These are phyloP conservation scores for Aspergillus neoniger DNA, from an alignment of 2,329 filamentous ascomycete genomes.

Conservation along the genomic window DNA sequence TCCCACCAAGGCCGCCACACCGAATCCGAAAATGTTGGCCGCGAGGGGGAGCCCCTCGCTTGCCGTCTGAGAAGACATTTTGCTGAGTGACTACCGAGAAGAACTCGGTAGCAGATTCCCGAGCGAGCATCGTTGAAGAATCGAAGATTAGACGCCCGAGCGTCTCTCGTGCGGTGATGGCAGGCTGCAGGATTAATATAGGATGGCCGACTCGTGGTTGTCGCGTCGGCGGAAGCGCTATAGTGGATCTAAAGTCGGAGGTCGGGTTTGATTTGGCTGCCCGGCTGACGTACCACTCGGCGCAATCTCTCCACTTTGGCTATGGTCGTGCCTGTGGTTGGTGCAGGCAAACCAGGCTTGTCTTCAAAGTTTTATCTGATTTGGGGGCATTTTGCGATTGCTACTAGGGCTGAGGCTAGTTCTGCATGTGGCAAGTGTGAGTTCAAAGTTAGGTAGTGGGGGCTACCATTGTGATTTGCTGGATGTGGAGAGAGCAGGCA, in stretches of 20 bases:
- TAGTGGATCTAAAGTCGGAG: not conserved
- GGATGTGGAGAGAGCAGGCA: not conserved
- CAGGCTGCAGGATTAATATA: not conserved
- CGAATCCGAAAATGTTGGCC: not conserved
- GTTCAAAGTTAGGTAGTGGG: not conserved
- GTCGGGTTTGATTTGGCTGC: not conserved
- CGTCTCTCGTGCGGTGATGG: not conserved
- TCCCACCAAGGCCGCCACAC: not conserved
- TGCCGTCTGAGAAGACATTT: not conserved
- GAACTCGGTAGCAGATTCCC: not conserved
- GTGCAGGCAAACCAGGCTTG: not conserved
- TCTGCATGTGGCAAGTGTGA: not conserved
- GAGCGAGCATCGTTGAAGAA: not conserved
- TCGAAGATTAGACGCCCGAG: not conserved
- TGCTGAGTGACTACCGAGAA: not conserved
- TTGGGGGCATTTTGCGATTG: not conserved
- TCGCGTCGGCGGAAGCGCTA: not conserved
- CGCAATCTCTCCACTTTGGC: not conserved
- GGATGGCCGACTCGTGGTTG: not conserved
- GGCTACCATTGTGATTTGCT: not conserved
- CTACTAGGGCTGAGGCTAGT: not conserved
- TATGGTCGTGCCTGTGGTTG: not conserved
- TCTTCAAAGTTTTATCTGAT: not conserved
- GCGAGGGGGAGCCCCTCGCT: not conserved
- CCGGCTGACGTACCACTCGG: constrained; percentile 1